Evolutionary conservation across 1,284 basidiomycete species (phyloP).

Genomic region (Sparassis latifolia): DNA sequence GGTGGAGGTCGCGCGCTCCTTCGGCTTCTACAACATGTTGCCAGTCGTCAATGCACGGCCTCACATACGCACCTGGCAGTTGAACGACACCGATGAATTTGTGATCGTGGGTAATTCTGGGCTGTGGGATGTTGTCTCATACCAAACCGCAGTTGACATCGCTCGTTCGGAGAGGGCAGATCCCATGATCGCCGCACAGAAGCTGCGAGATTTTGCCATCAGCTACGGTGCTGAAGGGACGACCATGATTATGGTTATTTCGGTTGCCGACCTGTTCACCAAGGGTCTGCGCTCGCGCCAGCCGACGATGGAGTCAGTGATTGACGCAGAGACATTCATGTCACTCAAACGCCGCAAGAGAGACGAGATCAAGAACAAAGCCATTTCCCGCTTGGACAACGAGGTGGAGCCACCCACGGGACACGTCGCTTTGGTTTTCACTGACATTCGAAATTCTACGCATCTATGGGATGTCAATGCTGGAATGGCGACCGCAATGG

Average conservation of each 20-base stretch:
- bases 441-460: constrained; percentile 97
- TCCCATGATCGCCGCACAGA: constrained; percentile 97
- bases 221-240: constrained; percentile 94
- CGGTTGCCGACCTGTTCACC: constrained; percentile 75
- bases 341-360: constrained; percentile 28
- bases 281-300: constrained; percentile 37
- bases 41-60: constrained; percentile 91
- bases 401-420: constrained; percentile 89
- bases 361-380: constrained; percentile 47
- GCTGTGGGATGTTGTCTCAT: constrained; percentile 92
- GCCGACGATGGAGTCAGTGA: constrained; percentile 36
- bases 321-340: constrained; percentile 35
- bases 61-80: constrained; percentile 63
- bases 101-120: constrained; percentile 93
- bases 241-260: constrained; percentile 98
- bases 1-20: constrained; percentile 86
- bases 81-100: constrained; percentile 91
- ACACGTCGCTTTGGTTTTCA: constrained; percentile 93
- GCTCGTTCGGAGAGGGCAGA: constrained; percentile 81
- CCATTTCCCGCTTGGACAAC: constrained; percentile 58
- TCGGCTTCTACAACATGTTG: constrained; percentile 89
- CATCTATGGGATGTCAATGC: constrained; percentile 96
- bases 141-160: constrained; percentile 96
- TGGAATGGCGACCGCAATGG: constrained; percentile 95
- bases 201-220: constrained; percentile 94